phyloP scores from a whole-genome alignment of 208 protist species.

The Crithidia fasciculata region DNA sequence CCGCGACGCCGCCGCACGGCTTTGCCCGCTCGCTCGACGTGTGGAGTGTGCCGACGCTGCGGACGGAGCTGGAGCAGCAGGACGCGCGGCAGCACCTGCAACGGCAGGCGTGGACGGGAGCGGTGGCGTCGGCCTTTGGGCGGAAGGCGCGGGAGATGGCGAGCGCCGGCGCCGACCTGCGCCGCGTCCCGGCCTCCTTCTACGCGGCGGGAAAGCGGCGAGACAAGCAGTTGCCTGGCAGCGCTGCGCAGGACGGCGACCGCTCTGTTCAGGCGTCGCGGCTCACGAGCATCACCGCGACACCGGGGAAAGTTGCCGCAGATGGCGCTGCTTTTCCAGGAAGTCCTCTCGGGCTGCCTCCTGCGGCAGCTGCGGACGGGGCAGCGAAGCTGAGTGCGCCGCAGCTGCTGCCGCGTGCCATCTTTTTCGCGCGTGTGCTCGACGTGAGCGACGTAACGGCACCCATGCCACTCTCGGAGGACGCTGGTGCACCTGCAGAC shows the following conservation, averaged over 20 bases:
- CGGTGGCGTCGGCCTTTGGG: not conserved
- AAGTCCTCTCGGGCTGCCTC: not conserved
- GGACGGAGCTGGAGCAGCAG: slow-evolving; percentile 33
- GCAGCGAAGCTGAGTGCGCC: not conserved
- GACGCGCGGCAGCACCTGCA: slow-evolving; percentile 30
- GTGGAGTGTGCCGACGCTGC: slow-evolving; percentile 27
- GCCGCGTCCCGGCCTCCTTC: slow-evolving; percentile 4
- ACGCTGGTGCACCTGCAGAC: slow-evolving; percentile 1
- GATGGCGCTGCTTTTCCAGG: not conserved
- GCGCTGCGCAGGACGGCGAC: not conserved
- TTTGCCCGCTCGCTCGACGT: slow-evolving; percentile 10
- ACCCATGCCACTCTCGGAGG: not conserved
- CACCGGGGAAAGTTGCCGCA: not conserved
- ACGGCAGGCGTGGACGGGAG: slow-evolving; percentile 21
- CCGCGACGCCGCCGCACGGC: not conserved
- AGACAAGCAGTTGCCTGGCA: slow-evolving; percentile 23
- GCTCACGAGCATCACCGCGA: slow-evolving; percentile 12
- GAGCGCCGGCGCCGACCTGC: not conserved
- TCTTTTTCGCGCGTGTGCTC: slow-evolving; percentile 67
- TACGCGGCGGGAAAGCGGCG: slow-evolving; percentile 25
- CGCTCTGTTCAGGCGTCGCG: not conserved
- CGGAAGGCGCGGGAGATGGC: not conserved
- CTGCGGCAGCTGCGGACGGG: not conserved
- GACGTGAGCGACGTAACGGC: slow-evolving; percentile 43
- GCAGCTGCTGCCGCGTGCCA: slow-evolving; percentile 55